phyloP scores from a whole-genome alignment of 441 rosid species.

The Bocquillonia castaneifolia region DNA sequence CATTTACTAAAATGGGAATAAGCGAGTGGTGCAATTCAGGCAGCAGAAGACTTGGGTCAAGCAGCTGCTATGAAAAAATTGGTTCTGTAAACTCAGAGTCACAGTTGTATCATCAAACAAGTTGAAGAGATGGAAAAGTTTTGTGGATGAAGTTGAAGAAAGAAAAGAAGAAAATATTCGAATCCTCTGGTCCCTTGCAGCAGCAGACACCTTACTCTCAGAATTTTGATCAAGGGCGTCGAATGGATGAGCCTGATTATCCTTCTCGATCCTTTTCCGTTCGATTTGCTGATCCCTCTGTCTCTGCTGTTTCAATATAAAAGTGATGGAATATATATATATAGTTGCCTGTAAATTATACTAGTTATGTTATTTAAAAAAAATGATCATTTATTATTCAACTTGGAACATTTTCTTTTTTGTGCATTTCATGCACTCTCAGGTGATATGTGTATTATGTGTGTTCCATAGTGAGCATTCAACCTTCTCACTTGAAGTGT shows the following conservation, averaged over 20 bases:
- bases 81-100: conserved; percentile 7
- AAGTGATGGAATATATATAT: too few species aligned
- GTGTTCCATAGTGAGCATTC: too few species aligned
- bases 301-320: neutral
- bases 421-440: too few species aligned
- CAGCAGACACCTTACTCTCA: conserved; percentile 28
- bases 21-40: conserved; percentile 31
- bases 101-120: conserved; percentile 13
- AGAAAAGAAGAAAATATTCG: conserved; percentile 30
- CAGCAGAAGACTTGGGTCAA: neutral
- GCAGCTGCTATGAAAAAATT: neutral
- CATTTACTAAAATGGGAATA: conserved; percentile 25
- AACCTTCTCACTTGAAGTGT: too few species aligned
- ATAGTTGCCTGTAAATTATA: too few species aligned
- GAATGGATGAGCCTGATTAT: conserved; percentile 38
- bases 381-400: too few species aligned
- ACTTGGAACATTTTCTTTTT: too few species aligned
- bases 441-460: too few species aligned
- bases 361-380: too few species aligned
- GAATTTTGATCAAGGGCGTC: conserved; percentile 47
- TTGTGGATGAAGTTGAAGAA: conserved; percentile 35
- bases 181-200: conserved; percentile 9
- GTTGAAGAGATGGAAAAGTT: conserved; percentile 32
- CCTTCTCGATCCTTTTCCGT: conserved; percentile 39
- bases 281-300: conserved; percentile 34